Conservation (phyloP, 768 basidiomycete species). For the Amanita exitialis region DNA sequence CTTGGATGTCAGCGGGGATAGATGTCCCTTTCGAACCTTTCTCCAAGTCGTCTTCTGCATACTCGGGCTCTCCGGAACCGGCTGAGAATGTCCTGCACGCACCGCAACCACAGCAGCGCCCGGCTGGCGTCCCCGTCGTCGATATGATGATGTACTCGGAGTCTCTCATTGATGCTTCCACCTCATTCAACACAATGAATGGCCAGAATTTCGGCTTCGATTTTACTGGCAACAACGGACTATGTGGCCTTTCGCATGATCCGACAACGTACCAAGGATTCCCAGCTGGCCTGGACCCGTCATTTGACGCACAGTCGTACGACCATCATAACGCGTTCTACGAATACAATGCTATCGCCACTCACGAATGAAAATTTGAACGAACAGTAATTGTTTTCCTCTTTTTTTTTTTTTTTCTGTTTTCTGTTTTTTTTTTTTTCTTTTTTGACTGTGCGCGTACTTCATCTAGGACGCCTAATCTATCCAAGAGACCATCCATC, state of each 20-base stretch:
- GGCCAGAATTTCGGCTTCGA: neutral
- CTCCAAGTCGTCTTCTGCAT: slow-evolving; percentile 30
- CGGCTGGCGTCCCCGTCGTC: neutral
- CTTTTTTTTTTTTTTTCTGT: neutral
- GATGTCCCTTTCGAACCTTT: slow-evolving; percentile 10
- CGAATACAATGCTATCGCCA: neutral
- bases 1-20: slow-evolving; percentile 2
- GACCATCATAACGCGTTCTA: neutral
- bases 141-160: slow-evolving; percentile 1
- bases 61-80: slow-evolving; percentile 30
- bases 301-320: neutral
- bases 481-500: neutral
- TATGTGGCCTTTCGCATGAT: neutral
- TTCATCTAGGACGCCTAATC: no score
- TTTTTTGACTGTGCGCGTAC: neutral
- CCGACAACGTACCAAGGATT: neutral
- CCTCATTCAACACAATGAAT: neutral
- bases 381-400: neutral
- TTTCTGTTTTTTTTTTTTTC: neutral
- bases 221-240: neutral
- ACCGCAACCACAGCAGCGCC: slow-evolving; percentile 13
- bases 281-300: slow-evolving; percentile 1
- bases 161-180: neutral
- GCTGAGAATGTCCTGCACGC: slow-evolving; percentile 15
- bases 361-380: slow-evolving; percentile 1